These are phyloP conservation scores for Phaeoacremonium minimum DNA, from an alignment of 2,329 filamentous ascomycete genomes.

Conservation along the genomic window DNA sequence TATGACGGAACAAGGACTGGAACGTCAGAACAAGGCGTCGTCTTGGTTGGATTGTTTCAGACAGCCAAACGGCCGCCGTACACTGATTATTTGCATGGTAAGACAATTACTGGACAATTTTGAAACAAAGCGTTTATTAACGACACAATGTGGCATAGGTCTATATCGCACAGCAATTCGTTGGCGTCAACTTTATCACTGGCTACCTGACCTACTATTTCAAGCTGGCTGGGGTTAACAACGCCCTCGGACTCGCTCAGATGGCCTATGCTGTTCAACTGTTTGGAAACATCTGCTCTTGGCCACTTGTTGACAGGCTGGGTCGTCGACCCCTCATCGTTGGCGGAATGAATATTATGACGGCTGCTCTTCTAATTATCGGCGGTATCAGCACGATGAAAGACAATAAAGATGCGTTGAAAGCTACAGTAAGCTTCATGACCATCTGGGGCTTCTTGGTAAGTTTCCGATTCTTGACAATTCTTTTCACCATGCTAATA, in stretches of 20 bases:
- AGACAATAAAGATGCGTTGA: slow-evolving; percentile 12
- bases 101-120: too few relatives aligned
- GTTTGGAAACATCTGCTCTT: slow-evolving; percentile 21
- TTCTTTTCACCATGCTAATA: background rate
- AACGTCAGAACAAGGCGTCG: too few relatives aligned
- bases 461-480: background rate
- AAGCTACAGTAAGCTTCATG: slow-evolving; percentile 21
- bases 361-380: slow-evolving; percentile 19
- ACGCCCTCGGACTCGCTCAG: slow-evolving; percentile 21
- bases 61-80: slow-evolving; percentile 19
- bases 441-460: slow-evolving; percentile 18
- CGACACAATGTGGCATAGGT: too few relatives aligned
- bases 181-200: slow-evolving; percentile 22
- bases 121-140: too few relatives aligned
- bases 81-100: slow-evolving; percentile 23
- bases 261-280: slow-evolving; percentile 21
- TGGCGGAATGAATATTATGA: slow-evolving; percentile 19
- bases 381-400: slow-evolving; percentile 23
- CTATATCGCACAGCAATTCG: slow-evolving; percentile 22
- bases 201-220: slow-evolving; percentile 23
- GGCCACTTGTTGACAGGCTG: slow-evolving; percentile 21
- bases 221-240: slow-evolving; percentile 20
- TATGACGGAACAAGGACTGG: too few relatives aligned
- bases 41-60: slow-evolving; percentile 21
- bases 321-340: slow-evolving; percentile 23